Evolutionary conservation across 768 basidiomycete genomes (phyloP).

Genomic region (Boletus vermiculosoides): DNA sequence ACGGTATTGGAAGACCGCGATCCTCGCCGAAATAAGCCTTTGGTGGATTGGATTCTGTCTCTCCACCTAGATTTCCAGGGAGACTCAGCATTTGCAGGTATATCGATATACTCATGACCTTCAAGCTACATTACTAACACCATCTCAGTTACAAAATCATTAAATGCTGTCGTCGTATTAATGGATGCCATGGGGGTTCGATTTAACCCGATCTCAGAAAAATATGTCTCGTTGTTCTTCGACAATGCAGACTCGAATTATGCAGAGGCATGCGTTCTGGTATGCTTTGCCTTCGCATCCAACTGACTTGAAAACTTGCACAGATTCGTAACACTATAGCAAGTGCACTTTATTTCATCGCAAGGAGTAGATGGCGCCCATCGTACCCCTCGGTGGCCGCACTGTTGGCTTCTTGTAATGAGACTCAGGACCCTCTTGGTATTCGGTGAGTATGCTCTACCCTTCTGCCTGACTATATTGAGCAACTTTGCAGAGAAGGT

Average conservation of each 20-base stretch:
- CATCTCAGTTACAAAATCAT: conserved; percentile 67
- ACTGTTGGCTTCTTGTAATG: conserved; percentile 55
- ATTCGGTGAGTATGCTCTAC: conserved; percentile 45
- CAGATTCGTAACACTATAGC: conserved; percentile 73
- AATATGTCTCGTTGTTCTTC: conserved; percentile 69
- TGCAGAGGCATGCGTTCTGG: conserved; percentile 59
- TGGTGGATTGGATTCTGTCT: conserved; percentile 75
- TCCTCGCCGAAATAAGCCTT: conserved; percentile 68
- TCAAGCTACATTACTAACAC: conserved; percentile 6
- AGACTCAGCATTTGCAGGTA: conserved; percentile 86
- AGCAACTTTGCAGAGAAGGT: conserved; percentile 42
- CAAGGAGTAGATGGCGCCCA: conserved; percentile 66
- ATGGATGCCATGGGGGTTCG: conserved; percentile 65
- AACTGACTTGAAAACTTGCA: conserved; percentile 4
- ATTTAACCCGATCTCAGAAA: conserved; percentile 64
- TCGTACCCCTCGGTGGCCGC: conserved; percentile 54
- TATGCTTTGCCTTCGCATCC: not conserved
- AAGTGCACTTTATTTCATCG: conserved; percentile 56
- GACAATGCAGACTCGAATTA: conserved; percentile 79
- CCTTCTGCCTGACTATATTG: not conserved
- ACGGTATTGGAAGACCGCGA: conserved; percentile 65
- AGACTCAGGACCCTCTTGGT: conserved; percentile 54
- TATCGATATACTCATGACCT: conserved; percentile 23
- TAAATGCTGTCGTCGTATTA: conserved; percentile 63
- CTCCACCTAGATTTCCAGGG: conserved; percentile 79